Evolutionary conservation across 371 early-diverging fungal species (phyloP).

Genomic region (Phascolomyces articulosus): DNA sequence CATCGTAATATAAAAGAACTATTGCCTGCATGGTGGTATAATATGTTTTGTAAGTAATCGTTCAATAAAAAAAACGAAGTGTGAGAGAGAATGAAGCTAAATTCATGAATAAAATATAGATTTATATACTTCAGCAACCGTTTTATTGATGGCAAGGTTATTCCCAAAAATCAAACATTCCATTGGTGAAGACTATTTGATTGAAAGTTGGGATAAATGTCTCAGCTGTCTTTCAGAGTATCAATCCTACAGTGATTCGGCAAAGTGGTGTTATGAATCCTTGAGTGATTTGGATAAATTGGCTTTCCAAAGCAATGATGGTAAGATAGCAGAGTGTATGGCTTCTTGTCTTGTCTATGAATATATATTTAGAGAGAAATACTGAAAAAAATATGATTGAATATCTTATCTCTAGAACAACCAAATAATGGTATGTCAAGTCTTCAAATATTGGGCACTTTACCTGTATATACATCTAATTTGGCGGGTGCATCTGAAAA

Average conservation of each 20-base stretch:
- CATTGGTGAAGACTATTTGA: constrained; percentile 22
- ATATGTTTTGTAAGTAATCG: constrained; percentile 25
- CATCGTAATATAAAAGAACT: constrained; percentile 21
- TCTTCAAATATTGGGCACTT: constrained; percentile 25
- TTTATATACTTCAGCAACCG: constrained; percentile 30
- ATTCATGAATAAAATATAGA: constrained; percentile 15
- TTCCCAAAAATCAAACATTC: constrained; percentile 26
- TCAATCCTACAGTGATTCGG: constrained; percentile 24
- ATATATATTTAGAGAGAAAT: too few relatives aligned
- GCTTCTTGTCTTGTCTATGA: too few relatives aligned
- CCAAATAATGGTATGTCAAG: constrained; percentile 22
- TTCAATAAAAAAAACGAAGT: too few relatives aligned
- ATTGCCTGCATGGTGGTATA: constrained; percentile 34
- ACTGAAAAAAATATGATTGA: too few relatives aligned
- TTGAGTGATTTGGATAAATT: constrained; percentile 25
- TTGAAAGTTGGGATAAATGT: constrained; percentile 27
- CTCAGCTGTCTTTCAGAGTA: constrained; percentile 21
- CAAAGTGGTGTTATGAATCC: constrained; percentile 26
- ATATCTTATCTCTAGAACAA: too few relatives aligned
- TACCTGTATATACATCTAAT: constrained; percentile 18
- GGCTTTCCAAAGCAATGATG: constrained; percentile 24
- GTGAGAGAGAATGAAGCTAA: too few relatives aligned
- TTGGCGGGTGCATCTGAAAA: not conserved
- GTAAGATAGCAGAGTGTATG: constrained; percentile 8
- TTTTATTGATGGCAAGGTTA: constrained; percentile 30